These are phyloP conservation scores for Mallotus repandus DNA, from an alignment of 441 rosid species.

Conservation along the genomic window DNA sequence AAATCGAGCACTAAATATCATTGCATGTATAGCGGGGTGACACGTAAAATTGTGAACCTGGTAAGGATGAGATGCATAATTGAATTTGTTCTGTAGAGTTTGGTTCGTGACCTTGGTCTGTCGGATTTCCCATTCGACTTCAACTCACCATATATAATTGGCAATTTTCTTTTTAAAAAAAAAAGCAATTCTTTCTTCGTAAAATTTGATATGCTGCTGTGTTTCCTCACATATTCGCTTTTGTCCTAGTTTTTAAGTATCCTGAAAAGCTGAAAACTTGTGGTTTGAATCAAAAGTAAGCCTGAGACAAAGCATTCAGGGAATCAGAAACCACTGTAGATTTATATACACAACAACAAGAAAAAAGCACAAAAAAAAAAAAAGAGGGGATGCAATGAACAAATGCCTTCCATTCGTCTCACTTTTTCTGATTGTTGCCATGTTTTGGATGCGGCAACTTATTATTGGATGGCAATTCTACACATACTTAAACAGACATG, in stretches of 20 bases:
- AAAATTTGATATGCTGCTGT: background rate
- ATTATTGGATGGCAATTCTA: too few species aligned
- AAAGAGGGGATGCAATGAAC: background rate
- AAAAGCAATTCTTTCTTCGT: background rate
- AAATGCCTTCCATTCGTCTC: background rate
- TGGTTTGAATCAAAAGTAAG: background rate
- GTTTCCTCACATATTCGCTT: background rate
- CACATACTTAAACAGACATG: too few species aligned
- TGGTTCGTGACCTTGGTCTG: background rate
- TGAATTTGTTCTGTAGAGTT: background rate
- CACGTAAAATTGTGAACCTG: too few species aligned
- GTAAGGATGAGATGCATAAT: background rate
- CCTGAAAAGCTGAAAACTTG: background rate
- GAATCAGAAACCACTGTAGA: background rate
- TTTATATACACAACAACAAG: too few species aligned
- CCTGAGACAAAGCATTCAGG: too few species aligned
- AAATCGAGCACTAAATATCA: too few species aligned
- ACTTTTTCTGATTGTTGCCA: background rate
- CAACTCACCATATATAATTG: background rate
- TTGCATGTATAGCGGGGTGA: too few species aligned
- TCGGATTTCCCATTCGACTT: background rate
- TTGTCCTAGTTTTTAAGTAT: too few species aligned
- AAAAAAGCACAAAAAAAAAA: background rate
- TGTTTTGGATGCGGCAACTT: background rate
- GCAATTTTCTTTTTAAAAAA: too few species aligned